These are phyloP conservation scores for Bryoerythrophyllum caledonicum DNA, from an alignment of 225 moss, liverwort and hornwort genomes.

Conservation along the genomic window DNA sequence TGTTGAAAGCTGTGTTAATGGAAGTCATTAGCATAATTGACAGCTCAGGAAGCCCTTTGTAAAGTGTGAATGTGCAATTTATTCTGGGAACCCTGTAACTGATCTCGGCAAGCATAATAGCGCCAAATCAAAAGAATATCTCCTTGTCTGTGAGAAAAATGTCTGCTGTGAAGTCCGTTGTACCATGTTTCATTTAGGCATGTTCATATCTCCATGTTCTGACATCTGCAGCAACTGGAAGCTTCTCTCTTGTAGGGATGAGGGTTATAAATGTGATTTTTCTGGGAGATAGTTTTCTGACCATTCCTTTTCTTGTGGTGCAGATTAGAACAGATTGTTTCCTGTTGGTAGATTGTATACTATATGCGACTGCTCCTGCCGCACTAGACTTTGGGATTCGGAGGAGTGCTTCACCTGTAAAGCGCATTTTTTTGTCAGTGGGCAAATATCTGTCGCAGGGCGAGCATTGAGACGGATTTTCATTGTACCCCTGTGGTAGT, in stretches of 20 bases:
- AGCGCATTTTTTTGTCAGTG: slow-evolving; percentile 37
- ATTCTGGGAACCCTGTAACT: no score
- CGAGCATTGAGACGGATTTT: slow-evolving; percentile 14
- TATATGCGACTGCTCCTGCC: slow-evolving; percentile 42
- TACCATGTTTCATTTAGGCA: no score
- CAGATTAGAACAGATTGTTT: slow-evolving; percentile 32
- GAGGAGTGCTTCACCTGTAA: slow-evolving; percentile 43
- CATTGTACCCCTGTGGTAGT: slow-evolving; percentile 22
- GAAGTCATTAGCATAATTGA: no score
- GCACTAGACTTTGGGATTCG: slow-evolving; percentile 36
- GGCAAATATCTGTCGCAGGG: slow-evolving; percentile 41
- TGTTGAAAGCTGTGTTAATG: no score
- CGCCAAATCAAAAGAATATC: no score
- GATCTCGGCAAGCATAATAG: no score
- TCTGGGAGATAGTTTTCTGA: slow-evolving; percentile 1
- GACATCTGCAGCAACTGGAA: neutral
- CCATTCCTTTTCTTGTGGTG: neutral
- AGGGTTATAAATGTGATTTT: no score
- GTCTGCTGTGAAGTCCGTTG: no score
- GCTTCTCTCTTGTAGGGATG: neutral
- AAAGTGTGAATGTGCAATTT: no score
- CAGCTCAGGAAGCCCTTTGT: no score
- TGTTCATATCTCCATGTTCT: no score
- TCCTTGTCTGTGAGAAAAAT: no score
- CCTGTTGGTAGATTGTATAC: slow-evolving; percentile 48